A percentile compares a stretch with the other conserved stretches of the same genome.
phyloP scores from a whole-genome alignment of 176 grass and related monocot genomes.

The Avena atlantica region DNA sequence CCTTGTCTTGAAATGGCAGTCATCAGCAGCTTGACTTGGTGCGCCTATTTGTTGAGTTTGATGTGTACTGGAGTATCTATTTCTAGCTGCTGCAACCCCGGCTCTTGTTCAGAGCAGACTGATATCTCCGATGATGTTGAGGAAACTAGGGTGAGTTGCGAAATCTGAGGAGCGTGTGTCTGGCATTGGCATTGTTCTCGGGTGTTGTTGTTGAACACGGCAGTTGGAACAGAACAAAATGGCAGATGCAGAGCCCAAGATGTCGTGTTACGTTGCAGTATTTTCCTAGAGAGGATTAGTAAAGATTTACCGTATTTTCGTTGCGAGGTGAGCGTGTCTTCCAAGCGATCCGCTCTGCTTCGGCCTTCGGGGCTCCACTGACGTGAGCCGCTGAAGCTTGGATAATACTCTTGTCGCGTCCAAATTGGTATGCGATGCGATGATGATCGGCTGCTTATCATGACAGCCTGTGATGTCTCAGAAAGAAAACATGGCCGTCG shows the following conservation, averaged over 20 bases:
- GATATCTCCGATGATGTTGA: neutral
- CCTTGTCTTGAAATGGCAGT: neutral
- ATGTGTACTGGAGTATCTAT: neutral
- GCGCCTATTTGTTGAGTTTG: neutral
- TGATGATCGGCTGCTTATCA: neutral
- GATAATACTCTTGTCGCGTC: neutral
- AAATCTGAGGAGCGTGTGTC: neutral
- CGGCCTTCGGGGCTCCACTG: neutral
- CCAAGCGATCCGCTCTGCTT: neutral
- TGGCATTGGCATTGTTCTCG: neutral
- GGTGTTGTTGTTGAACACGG: neutral
- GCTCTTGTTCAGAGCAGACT: conserved; percentile 4
- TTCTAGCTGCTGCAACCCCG: neutral
- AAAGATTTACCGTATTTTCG: neutral
- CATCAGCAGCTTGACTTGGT: neutral
- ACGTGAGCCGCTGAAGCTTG: neutral
- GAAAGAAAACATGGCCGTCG: conserved; percentile 25
- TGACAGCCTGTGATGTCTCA: neutral
- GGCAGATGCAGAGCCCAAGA: neutral
- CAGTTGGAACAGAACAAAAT: neutral
- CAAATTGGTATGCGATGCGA: neutral
- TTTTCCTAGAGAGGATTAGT: neutral
- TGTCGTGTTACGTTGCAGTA: neutral
- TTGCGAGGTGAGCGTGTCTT: neutral
- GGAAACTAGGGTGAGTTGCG: neutral